Evolutionary conservation across 805 yeast genomes (phyloP).

Genomic region (Candida andamanensis): DNA sequence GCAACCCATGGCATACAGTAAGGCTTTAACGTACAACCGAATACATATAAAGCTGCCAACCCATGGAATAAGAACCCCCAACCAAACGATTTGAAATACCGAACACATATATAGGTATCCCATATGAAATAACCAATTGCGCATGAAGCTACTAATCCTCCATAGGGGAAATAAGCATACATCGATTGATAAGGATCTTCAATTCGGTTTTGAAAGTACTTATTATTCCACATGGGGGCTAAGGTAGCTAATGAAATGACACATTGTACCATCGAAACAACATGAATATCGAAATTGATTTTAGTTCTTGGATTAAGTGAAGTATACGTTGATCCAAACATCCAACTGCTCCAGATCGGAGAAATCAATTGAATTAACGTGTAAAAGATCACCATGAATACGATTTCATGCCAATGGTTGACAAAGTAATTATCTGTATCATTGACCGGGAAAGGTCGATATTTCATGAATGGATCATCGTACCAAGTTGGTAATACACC

Average conservation of each 20-base stretch:
- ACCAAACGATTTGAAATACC: slow-evolving; percentile 67
- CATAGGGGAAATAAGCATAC: slow-evolving; percentile 69
- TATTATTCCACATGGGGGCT: slow-evolving; percentile 62
- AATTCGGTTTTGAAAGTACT: slow-evolving; percentile 32
- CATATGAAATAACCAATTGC: slow-evolving; percentile 87
- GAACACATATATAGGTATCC: slow-evolving; percentile 73
- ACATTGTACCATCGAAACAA: slow-evolving; percentile 84
- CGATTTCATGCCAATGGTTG: slow-evolving; percentile 74
- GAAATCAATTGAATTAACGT: slow-evolving; percentile 47
- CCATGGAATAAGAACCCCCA: slow-evolving; percentile 81
- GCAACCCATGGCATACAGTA: slow-evolving; percentile 80
- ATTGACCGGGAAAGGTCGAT: slow-evolving; percentile 43
- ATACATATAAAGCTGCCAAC: slow-evolving; percentile 71
- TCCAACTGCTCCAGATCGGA: slow-evolving; percentile 42
- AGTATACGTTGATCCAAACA: slow-evolving; percentile 55
- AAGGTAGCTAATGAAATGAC: slow-evolving; percentile 54
- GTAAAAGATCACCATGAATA: slow-evolving; percentile 58
- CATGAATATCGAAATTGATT: slow-evolving; percentile 83
- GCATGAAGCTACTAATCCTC: slow-evolving; percentile 65
- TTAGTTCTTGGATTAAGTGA: slow-evolving; percentile 40
- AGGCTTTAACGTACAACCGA: slow-evolving; percentile 59
- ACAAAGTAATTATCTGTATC: slow-evolving; percentile 37
- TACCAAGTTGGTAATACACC: slow-evolving; percentile 18
- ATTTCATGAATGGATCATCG: slow-evolving; percentile 41
- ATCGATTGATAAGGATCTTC: slow-evolving; percentile 42